Evolutionary conservation across 2,329 filamentous ascomycete genomes (phyloP), one percentile per base, ranked within the genome.

Genomic region (Penicillium verrucosum): DNA sequence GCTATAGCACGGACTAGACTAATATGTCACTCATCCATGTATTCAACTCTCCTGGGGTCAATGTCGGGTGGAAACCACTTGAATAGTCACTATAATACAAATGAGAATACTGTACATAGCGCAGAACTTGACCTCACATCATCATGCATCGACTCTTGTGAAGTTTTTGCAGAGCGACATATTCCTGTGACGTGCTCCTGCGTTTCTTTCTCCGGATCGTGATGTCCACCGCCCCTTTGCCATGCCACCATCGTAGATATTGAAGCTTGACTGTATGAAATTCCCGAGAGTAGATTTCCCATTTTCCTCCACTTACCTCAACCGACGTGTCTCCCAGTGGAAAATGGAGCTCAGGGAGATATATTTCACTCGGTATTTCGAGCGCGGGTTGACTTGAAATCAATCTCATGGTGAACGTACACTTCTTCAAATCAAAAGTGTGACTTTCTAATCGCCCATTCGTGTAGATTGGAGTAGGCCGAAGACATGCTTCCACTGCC

Each of bases 291-390:
- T 85, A 86, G 58, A 97, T 90, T 64, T 88, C 86, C 92, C 92
- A 99, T 70, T 93, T 94, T 5, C 95, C 95, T 0, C 89, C 89
- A 50, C 85, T 90, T 21, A 92, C 89, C 51, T 88, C 83, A 4
- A 99, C 86, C 0, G 81, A 81, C 36, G 86, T 89, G 42, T 84
- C 80, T 47, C 87, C 84, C 51, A 85, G 84, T 1, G 93, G 92
- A 70, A 96, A 99, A 75, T 99, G 94, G 68, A 89, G 96, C 54
- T 92, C 90, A 0, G 94, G 94, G 1, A 99, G 79, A 72, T 90
- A 96, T 9, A 97, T 81, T 43, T 91, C 83, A 0, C 93, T 97
- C 0, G 92, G 91, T 1, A 79, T 77, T 0, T 21, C 3, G 21
- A 88, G 83, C 38, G 89, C 81, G 2, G 84, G 72, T 32, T 80